Base-by-base conservation (phyloP, 2,329 filamentous ascomycete species). In the Pestalotiopsis sp. region DNA sequence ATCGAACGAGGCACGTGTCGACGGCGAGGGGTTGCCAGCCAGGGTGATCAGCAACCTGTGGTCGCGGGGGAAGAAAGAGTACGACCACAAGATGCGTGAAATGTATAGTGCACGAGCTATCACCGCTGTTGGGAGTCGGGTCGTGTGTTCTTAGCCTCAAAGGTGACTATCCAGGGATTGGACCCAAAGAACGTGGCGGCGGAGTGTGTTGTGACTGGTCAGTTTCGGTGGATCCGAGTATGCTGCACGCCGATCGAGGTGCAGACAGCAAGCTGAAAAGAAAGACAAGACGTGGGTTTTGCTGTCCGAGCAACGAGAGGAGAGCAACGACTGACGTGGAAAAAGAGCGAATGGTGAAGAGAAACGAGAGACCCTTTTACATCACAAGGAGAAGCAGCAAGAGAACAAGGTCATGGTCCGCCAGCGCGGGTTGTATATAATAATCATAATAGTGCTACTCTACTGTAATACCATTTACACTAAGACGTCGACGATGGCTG, bases 191-290 rank as follows among this genome's bases (percentile, higher is more conserved):
- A 64, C 62, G 62, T 64, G 62, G 38, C 20, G 17, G 39, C n/a
- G 49, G 20, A 20, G 14, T 38, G 62, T 17, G 17, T 14, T 25
- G 25, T 64, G 62, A 64, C n/a, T 64, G 62, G 62, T 36, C n/a
- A 38, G 20, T 64, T 64, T 64, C 23, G 36, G 62, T 64, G 62
- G 62, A 62, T 62, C 59, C 59, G 62, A 64, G 23, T 64, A 64
- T 64, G 62, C 39, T 64, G 39, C 39, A 25, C 20, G 17, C 17
- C 31, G 11, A 13, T 64, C 25, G 36, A 64, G 62, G 38, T 27
- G 45, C 62, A 45, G 20, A 49, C 62, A 64, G 45, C 62, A 20
- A 64, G 14, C 39, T 52, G 17, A 27, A n/a, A n/a, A 60, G 20
- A 64, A 52, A 64, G 31, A 38, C 13, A 36, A 39, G 38, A 20